A percentile compares a stretch with the other conserved stretches of the same genome.
Conservation (phyloP, 83 land plant genomes). For the Isoetes engelmannii region DNA sequence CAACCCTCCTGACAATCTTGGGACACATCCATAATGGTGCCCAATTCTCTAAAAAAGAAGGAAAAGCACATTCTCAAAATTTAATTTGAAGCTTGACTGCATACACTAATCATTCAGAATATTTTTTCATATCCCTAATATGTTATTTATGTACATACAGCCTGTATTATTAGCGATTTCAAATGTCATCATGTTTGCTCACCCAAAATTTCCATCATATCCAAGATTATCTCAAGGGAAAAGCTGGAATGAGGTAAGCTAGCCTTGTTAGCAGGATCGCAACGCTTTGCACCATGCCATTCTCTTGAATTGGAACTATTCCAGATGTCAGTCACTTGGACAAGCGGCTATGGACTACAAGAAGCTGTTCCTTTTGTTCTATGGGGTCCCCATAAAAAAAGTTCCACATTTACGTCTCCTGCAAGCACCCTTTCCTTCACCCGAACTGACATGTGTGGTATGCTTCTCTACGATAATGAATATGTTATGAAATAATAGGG, state of each 20-base stretch:
- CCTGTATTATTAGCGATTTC: constrained; percentile 74
- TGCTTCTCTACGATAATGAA: constrained; percentile 4
- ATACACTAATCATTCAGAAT: too few species aligned
- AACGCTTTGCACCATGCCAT: not conserved
- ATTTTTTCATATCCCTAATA: too few species aligned
- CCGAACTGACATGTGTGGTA: constrained; percentile 90
- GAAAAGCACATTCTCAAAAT: too few species aligned
- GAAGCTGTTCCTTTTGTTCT: constrained; percentile 77
- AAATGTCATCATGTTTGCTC: constrained; percentile 45
- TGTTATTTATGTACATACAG: too few species aligned
- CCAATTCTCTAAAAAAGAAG: too few species aligned
- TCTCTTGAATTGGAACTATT: not conserved
- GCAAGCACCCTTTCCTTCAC: constrained; percentile 73
- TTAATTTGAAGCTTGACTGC: too few species aligned
- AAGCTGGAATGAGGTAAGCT: constrained; percentile 74
- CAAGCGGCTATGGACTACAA: constrained; percentile 74
- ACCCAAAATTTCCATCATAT: constrained; percentile 72
- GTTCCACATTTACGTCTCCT: constrained; percentile 36
- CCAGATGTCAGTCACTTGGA: constrained; percentile 98
- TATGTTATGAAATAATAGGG: too few species aligned
- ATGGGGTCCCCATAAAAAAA: constrained; percentile 56
- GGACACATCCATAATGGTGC: too few species aligned
- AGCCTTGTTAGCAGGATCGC: constrained; percentile 3
- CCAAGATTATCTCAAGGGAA: constrained; percentile 78
- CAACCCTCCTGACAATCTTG: too few species aligned